Conservation (phyloP, 768 basidiomycete species). For the Megacollybia marginata region DNA sequence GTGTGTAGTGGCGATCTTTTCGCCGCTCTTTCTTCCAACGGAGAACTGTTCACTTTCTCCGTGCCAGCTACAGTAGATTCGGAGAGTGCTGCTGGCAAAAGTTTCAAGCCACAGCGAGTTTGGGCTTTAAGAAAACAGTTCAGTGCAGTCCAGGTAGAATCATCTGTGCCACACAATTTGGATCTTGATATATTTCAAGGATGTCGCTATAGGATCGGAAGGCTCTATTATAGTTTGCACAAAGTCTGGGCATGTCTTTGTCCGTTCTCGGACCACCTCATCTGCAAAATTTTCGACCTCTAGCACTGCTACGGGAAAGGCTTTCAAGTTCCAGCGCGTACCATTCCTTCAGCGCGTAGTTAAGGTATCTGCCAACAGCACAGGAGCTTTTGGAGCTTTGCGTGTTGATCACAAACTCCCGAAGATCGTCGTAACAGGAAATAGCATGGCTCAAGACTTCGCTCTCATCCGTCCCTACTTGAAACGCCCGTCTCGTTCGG, state of each 20-base stretch:
- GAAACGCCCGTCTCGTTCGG: slow-evolving; percentile 7
- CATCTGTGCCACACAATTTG: neutral
- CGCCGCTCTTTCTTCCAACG: slow-evolving; percentile 75
- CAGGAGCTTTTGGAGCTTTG: slow-evolving; percentile 85
- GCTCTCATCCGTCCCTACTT: slow-evolving; percentile 59
- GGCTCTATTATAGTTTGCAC: slow-evolving; percentile 90
- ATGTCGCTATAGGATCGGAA: slow-evolving; percentile 84
- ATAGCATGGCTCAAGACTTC: slow-evolving; percentile 58
- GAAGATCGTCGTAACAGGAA: slow-evolving; percentile 48
- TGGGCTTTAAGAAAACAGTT: slow-evolving; percentile 88
- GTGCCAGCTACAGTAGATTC: slow-evolving; percentile 27
- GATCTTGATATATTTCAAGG: slow-evolving; percentile 31
- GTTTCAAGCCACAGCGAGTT: slow-evolving; percentile 77
- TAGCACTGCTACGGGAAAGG: slow-evolving; percentile 27
- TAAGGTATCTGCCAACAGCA: slow-evolving; percentile 76
- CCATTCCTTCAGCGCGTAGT: slow-evolving; percentile 81
- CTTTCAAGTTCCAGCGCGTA: slow-evolving; percentile 74
- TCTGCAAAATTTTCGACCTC: slow-evolving; percentile 17
- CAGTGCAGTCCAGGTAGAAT: slow-evolving; percentile 66
- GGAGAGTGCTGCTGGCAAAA: slow-evolving; percentile 22
- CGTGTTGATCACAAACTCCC: slow-evolving; percentile 61
- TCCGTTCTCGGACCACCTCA: slow-evolving; percentile 56
- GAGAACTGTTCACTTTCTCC: slow-evolving; percentile 87
- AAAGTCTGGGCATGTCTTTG: slow-evolving; percentile 88
- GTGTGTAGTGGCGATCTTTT: slow-evolving; percentile 73